Base-by-base conservation (phyloP, 2,329 filamentous ascomycete species). In the Incumbomyces lentus region DNA sequence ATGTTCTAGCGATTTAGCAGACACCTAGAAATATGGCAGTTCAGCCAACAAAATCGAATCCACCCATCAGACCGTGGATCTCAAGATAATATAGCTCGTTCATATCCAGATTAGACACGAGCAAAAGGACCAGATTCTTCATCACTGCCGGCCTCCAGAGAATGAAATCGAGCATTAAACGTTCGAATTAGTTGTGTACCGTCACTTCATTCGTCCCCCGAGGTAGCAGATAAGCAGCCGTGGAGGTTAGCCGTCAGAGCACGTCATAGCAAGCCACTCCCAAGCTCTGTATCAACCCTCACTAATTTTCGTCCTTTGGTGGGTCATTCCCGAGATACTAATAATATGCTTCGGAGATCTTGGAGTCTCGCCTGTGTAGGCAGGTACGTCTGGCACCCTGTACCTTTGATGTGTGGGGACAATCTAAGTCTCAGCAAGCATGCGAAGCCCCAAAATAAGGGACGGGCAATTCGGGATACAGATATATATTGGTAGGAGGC, bases 281-380 rank as follows among this genome's bases (percentile, higher is more conserved):
- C 41, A 26, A 43, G 40, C 22, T 16, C 40, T 32, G 30, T 43
- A 43, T 43, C 40, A 33, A 5, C 8, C 16, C n/a, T 18, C 22
- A 11, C 12, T 8, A 7, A 32, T 14, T 13, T 6, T 8, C 4
- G 31, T 14, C 34, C 7, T 73, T 64, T 6, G 65, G 67, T 32
- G 49, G 47, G 29, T 58, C 56, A 17, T 59, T 62, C n/a, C n/a
- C n/a, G n/a, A n/a, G n/a, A n/a, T n/a, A n/a, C n/a, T n/a, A n/a
- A n/a, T n/a, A n/a, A 22, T 12, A 42, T 51, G 52, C 14, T 53
- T 52, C 49, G 62, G 52, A 61, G 62, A 64, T 19, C 26, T 59
- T 49, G n/a, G n/a, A n/a, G n/a, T n/a, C n/a, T n/a, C n/a, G n/a
- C n/a, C n/a, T 26, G 22, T 8, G 22, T 8, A 8, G 22, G 22